These are phyloP conservation scores for Phytomonas sp. DNA, from an alignment of 208 protist genomes.

Conservation along the genomic window DNA sequence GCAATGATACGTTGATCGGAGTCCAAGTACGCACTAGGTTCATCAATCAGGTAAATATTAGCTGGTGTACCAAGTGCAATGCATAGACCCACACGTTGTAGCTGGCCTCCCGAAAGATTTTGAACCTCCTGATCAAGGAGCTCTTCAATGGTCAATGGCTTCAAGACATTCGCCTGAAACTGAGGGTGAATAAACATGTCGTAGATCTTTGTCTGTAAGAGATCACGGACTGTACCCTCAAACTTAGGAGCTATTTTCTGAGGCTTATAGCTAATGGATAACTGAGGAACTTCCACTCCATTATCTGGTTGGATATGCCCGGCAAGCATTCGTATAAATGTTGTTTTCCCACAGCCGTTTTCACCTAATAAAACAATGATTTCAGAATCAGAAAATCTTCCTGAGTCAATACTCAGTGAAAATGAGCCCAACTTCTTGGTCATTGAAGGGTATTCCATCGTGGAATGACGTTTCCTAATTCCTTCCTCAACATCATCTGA, in stretches of 20 bases:
- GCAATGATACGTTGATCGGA: slow-evolving; percentile 99
- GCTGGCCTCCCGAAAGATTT: slow-evolving; percentile 99
- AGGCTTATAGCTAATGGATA: slow-evolving; percentile 99
- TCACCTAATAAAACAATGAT: slow-evolving; percentile 99
- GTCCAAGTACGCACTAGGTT: slow-evolving; percentile 99
- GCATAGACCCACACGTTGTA: slow-evolving; percentile 99
- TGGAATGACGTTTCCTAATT: slow-evolving; percentile 57
- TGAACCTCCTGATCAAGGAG: slow-evolving; percentile 97
- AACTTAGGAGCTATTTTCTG: slow-evolving; percentile 99
- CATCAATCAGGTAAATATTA: slow-evolving; percentile 99
- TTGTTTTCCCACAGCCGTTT: slow-evolving; percentile 99
- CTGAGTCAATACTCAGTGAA: slow-evolving; percentile 90
- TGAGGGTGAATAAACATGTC: slow-evolving; percentile 95
- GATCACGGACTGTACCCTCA: slow-evolving; percentile 90
- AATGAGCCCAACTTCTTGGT: slow-evolving; percentile 94
- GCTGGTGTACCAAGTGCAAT: slow-evolving; percentile 98
- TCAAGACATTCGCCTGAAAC: slow-evolving; percentile 98
- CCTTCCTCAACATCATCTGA: slow-evolving; percentile 69
- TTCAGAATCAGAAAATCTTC: slow-evolving; percentile 97
- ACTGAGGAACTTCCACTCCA: slow-evolving; percentile 84
- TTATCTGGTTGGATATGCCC: slow-evolving; percentile 91
- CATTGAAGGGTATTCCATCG: slow-evolving; percentile 96
- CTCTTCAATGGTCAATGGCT: slow-evolving; percentile 97
- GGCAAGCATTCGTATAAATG: slow-evolving; percentile 98
- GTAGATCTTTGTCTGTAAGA: slow-evolving; percentile 97